A percentile compares a stretch with the other conserved stretches of the same genome.
phyloP scores from a whole-genome alignment of 257 asterid genomes.

The Plantago elongata region DNA sequence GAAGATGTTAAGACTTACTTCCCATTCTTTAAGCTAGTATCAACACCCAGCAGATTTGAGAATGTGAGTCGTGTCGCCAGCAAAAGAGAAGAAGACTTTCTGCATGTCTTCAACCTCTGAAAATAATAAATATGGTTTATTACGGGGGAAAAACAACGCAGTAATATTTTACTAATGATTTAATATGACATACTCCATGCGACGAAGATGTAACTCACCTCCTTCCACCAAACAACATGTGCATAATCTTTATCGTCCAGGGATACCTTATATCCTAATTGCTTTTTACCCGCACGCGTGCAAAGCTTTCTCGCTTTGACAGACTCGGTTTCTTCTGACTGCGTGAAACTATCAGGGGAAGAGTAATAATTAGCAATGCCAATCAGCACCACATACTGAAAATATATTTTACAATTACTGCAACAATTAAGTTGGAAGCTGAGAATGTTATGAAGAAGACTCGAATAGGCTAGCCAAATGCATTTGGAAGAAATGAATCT shows the following conservation, averaged over 20 bases:
- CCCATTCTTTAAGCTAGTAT: slow-evolving; percentile 67
- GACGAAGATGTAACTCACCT: slow-evolving; percentile 44
- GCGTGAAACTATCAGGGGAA: slow-evolving; percentile 25
- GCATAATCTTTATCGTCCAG: slow-evolving; percentile 59
- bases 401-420: too few relatives aligned
- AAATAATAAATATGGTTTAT: neutral
- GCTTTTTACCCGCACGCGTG: slow-evolving; percentile 40
- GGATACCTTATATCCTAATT: slow-evolving; percentile 36
- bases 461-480: too few relatives aligned
- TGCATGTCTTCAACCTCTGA: slow-evolving; percentile 73
- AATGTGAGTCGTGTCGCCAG: slow-evolving; percentile 58
- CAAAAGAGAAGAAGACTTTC: slow-evolving; percentile 82
- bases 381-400: neutral
- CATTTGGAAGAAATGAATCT: too few relatives aligned
- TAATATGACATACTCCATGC: slow-evolving; percentile 7
- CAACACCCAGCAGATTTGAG: slow-evolving; percentile 75
- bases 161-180: neutral
- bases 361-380: neutral
- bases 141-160: neutral
- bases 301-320: slow-evolving; percentile 41
- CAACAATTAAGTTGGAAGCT: too few relatives aligned
- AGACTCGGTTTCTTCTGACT: slow-evolving; percentile 32
- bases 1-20: slow-evolving; percentile 34
- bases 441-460: too few relatives aligned
- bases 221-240: slow-evolving; percentile 92